Evolutionary conservation across 164 flowering plant species (phyloP), one percentile per base, ranked within the genome.

Genomic region (Brasenia schreberi): DNA sequence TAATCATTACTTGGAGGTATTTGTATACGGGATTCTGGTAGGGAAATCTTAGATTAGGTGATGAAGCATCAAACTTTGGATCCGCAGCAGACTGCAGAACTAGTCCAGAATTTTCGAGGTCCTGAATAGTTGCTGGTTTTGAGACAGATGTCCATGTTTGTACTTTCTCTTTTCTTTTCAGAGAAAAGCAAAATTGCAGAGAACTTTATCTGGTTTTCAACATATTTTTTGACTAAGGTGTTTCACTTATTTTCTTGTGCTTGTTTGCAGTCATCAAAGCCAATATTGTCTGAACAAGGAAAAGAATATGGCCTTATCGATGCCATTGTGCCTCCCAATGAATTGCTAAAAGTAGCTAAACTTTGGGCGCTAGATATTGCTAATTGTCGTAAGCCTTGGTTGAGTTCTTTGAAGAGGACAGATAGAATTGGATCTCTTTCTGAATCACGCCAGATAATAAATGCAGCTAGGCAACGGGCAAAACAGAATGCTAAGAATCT

Each of bases 291-390:
- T 11, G 96, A 90, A 69, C 97, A 95, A 79, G 99, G 97, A 70
- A 73, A 75, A 63, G 85, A 83, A 72, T 80, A 89, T 17, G 99
- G 97, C 49, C 97, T 90, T 67, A 84, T 95, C 70, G 99, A 95
- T 79, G 94, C 84, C 60, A 59, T 92, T 73, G 97, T 82, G 61
- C 59, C 97, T 66, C 69, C 94, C 53, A 75, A 75, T 63, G 97
- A 92, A 67, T 80, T 92, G 83, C 77, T 95, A 71, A 80, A 72
- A 68, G 89, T 80, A 65, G 77, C 99, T 65, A 76, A 91, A 5
- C 69, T 42, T 19, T 90, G 97, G 97, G 97, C 99, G 65, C 67
- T 90, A 67, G 97, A 92, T 68, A 95, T 95, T 74, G 92, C 84
- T 58, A 85, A 81, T 59, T 78, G 81, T 72, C 88, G 86, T 63